Percentiles rank a stretch among this genome's conserved stretches.
Conservation (phyloP, 352 stramenopile species). For the Globisporangium spinosum region DNA sequence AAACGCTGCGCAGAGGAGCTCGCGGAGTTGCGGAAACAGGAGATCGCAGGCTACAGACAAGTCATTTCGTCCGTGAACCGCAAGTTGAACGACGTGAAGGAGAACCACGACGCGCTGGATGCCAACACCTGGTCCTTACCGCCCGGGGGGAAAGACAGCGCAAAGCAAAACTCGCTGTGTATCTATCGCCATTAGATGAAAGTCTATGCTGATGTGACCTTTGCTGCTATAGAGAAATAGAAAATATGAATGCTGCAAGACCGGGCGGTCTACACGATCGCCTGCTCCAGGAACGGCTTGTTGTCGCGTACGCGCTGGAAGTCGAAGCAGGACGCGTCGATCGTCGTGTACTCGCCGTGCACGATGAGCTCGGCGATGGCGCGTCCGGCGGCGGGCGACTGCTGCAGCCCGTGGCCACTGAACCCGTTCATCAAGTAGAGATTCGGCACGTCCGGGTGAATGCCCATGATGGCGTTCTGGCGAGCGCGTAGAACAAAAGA, state of each 20-base stretch:
- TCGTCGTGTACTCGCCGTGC: slow-evolving; percentile 64
- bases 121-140: slow-evolving; percentile 28
- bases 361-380: slow-evolving; percentile 75
- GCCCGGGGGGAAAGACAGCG: neutral
- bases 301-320: slow-evolving; percentile 71
- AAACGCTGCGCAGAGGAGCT: slow-evolving; percentile 56
- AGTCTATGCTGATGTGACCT: neutral
- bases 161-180: slow-evolving; percentile 40
- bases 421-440: slow-evolving; percentile 86
- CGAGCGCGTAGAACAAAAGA: neutral
- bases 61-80: slow-evolving; percentile 61
- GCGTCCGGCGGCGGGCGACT: slow-evolving; percentile 70
- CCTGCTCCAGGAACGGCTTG: slow-evolving; percentile 67
- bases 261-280: slow-evolving; percentile 50
- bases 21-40: slow-evolving; percentile 36
- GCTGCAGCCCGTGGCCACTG: slow-evolving; percentile 77
- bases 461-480: slow-evolving; percentile 80
- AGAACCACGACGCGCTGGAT: slow-evolving; percentile 27
- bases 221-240: neutral
- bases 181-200: slow-evolving; percentile 57
- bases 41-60: slow-evolving; percentile 59
- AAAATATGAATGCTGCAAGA: neutral
- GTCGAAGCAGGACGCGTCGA: slow-evolving; percentile 66
- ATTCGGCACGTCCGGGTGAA: slow-evolving; percentile 75
- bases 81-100: slow-evolving; percentile 50